Evolutionary conservation across 2,329 filamentous ascomycete species (phyloP).

Genomic region (Ophiobolus disseminans): DNA sequence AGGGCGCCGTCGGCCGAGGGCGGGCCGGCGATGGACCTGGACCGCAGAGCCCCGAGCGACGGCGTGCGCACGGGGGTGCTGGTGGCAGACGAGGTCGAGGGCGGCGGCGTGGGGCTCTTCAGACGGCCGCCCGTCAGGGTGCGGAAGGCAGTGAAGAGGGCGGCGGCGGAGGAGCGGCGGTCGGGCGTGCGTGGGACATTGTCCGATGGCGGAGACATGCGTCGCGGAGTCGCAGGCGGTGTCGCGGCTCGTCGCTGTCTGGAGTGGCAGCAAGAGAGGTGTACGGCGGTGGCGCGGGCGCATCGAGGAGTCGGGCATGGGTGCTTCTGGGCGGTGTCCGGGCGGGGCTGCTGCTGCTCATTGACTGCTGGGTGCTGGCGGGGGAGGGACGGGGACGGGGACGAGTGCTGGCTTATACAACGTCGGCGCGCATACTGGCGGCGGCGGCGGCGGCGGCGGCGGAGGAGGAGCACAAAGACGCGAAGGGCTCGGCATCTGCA

Average conservation of each 20-base stretch:
- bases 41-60: constrained; percentile 31
- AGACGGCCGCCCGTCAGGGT: constrained; percentile 45
- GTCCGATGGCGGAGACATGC: constrained; percentile 48
- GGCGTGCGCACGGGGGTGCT: constrained; percentile 40
- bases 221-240: constrained; percentile 17
- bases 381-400: not conserved
- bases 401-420: not conserved
- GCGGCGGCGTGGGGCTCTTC: constrained; percentile 42
- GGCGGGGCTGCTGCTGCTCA: constrained; percentile 28
- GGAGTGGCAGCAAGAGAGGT: constrained; percentile 6
- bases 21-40: constrained; percentile 31
- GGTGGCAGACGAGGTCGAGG: constrained; percentile 39
- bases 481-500: constrained; percentile 18
- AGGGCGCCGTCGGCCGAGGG: constrained; percentile 36
- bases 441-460: constrained; percentile 3
- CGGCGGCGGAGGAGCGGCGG: constrained; percentile 47
- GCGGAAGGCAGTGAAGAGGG: constrained; percentile 49
- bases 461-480: too few species aligned
- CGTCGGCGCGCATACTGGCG: constrained; percentile 2
- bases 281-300: constrained; percentile 22
- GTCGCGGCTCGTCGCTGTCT: constrained; percentile 5
- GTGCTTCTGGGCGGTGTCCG: constrained; percentile 14
- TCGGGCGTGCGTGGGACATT: constrained; percentile 49
- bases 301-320: constrained; percentile 24
- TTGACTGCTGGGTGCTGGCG: constrained; percentile 4